Base-by-base conservation (phyloP, 179 eudicot species). In the Amaranthus tricolor region DNA sequence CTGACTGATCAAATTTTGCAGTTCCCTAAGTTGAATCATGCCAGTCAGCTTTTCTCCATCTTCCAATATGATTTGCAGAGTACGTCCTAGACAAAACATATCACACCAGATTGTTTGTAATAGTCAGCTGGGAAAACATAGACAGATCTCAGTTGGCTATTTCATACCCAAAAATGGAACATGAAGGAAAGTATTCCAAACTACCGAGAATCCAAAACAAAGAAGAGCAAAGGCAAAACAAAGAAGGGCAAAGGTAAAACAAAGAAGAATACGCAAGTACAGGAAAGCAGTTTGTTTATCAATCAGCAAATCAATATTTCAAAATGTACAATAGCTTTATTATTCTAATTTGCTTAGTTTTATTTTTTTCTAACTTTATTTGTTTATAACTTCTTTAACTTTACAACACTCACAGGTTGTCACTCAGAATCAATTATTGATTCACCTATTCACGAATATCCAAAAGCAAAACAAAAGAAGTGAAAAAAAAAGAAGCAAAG, bases 31-130 rank as follows among this genome's bases (percentile, higher is more conserved):
- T 79, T 91, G 91, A 71, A 93, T 88, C 97, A 95, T 89, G 80
- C 86, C 89, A 71, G 91, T 82, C 61, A 95, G 90, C 87, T 95
- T 95, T 81, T 95, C 99, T 13, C 98, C 99, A 83, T 95, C 98
- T 80, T 95, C 99, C 97, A 95, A 85, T 64, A 95, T 85, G 68
- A 85, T 84, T 71, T 91, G 97, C 84, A 95, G 83, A 48, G 98
- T 89, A 83, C 87, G 78, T 73, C 97, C 99, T 95, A 86, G 6
- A n/a, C 77, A 75, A 67, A 54, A 70, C 43, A 49, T 21, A 49
- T 51, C 62, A 74, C 13, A 13, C 62, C 55, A 54, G 9, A 20
- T 76, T 66, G 20, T 61, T 13, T 60, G 51, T 71, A 54, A 40
- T 54, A 52, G 20, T 59, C 45, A 31, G n/a, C 47, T 40, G 47